Percentiles rank a stretch among this genome's conserved stretches.
phyloP scores from a whole-genome alignment of 495 filamentous ascomycete species.

The Neurospora sp. region DNA sequence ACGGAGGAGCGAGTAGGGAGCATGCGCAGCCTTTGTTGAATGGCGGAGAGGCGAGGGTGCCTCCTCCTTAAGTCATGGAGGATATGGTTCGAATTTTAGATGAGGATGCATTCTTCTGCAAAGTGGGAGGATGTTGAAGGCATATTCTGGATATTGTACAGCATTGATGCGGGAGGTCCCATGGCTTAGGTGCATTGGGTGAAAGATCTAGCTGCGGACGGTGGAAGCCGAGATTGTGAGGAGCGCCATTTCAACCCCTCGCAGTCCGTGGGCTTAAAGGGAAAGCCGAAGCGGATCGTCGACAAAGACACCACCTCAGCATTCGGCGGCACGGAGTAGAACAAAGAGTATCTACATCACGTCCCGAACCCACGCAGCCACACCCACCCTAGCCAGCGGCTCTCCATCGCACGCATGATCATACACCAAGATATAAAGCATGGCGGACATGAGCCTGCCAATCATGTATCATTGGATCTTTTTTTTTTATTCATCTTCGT shows the following conservation, averaged over 20 bases:
- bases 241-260: neutral
- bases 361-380: neutral
- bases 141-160: neutral
- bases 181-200: neutral
- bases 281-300: neutral
- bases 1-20: neutral
- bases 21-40: neutral
- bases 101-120: neutral
- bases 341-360: neutral
- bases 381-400: neutral
- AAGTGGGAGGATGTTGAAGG: neutral
- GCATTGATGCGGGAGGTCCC: neutral
- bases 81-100: neutral
- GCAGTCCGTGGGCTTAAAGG: neutral
- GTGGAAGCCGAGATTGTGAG: neutral
- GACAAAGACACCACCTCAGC: neutral
- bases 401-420: neutral
- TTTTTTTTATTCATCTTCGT: neutral
- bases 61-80: neutral
- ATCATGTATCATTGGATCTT: neutral
- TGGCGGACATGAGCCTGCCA: neutral
- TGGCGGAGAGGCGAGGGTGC: neutral
- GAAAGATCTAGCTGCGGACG: neutral
- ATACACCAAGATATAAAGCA: neutral
- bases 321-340: neutral